Conservation (phyloP, 257 asterid genomes). For the Mentha longifolia region DNA sequence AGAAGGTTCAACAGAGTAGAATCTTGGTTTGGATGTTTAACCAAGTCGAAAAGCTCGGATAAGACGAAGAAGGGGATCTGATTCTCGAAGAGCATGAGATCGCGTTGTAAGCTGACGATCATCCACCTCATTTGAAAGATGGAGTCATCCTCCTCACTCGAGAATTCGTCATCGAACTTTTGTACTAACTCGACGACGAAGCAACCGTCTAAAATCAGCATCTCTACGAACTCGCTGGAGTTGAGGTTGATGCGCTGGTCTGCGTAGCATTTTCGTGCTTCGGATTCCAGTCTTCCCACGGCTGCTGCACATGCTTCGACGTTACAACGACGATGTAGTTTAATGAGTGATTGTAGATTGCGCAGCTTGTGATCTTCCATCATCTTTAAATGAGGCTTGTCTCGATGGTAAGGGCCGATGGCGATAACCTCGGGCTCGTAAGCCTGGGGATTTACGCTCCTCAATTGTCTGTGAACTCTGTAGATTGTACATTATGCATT, state of each 20-base stretch:
- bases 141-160: not conserved
- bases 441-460: not conserved
- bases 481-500: not conserved
- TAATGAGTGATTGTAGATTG: not conserved
- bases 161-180: not conserved
- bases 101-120: not conserved
- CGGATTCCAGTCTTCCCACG: not conserved
- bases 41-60: not conserved
- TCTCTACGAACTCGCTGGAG: slow-evolving; percentile 26
- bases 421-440: slow-evolving; percentile 9
- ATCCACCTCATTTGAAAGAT: not conserved
- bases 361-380: slow-evolving; percentile 12
- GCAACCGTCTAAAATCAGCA: slow-evolving; percentile 44
- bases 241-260: slow-evolving; percentile 21
- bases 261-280: slow-evolving; percentile 38
- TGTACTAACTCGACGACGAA: not conserved
- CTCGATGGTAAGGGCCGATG: slow-evolving; percentile 21
- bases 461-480: slow-evolving; percentile 4
- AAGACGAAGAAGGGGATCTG: not conserved
- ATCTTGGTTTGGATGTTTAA: not conserved
- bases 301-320: slow-evolving; percentile 17
- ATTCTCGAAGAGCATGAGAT: slow-evolving; percentile 3
- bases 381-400: not conserved
- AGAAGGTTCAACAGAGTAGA: not conserved
- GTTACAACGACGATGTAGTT: not conserved